Conservation (phyloP, 441 rosid genomes). For the Corymbia citriodora region DNA sequence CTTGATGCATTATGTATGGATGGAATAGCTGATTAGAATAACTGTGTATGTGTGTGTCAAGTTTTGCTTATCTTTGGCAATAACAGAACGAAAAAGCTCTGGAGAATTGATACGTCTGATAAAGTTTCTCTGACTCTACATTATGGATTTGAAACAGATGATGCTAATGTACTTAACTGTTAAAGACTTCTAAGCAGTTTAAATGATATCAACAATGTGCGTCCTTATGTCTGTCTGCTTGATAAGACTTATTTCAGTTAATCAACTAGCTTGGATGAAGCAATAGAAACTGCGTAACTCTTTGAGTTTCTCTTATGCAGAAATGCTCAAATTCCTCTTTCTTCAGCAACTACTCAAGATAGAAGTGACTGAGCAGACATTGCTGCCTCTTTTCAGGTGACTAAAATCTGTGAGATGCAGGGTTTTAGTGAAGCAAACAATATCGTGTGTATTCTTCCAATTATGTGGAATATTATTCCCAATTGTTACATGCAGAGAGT, state of each 20-base stretch:
- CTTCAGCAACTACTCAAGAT: conserved; percentile 61
- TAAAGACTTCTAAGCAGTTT: not conserved
- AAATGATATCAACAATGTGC: not conserved
- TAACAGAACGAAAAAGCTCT: not conserved
- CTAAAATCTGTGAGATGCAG: not conserved
- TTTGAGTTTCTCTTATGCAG: conserved; percentile 23
- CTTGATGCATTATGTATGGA: not conserved
- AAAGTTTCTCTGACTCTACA: not conserved
- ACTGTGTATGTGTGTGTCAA: not conserved
- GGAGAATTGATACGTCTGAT: not conserved
- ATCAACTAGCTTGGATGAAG: not conserved
- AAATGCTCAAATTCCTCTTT: conserved; percentile 57
- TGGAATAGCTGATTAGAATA: not conserved
- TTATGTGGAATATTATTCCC: not conserved
- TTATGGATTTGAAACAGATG: not conserved
- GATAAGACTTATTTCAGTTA: not conserved
- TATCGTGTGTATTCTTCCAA: not conserved
- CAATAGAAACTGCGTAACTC: not conserved
- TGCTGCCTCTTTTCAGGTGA: conserved; percentile 96
- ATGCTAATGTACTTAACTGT: not conserved
- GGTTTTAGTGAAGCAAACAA: not conserved
- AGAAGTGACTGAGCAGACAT: conserved; percentile 82
- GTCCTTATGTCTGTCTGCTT: not conserved
- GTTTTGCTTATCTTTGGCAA: not conserved
- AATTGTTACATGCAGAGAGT: conserved; percentile 50